These are phyloP conservation scores for Fusarium siculi DNA, from an alignment of 2,329 filamentous ascomycete species.

Conservation along the genomic window DNA sequence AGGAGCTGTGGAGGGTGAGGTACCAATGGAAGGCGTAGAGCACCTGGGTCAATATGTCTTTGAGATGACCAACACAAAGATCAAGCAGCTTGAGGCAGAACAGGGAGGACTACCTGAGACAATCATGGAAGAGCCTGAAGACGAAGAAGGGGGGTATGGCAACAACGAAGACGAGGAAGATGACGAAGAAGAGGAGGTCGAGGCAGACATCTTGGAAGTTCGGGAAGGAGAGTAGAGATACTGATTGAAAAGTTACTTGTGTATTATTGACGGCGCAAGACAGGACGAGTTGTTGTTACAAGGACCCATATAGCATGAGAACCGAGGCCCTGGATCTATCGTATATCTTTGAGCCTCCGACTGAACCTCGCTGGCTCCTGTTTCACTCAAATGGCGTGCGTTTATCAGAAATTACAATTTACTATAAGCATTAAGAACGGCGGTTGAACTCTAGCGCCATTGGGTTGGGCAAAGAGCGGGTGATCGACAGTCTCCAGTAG, in stretches of 20 bases:
- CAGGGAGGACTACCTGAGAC: slow-evolving; percentile 41
- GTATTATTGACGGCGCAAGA: slow-evolving; percentile 17
- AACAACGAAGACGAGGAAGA: slow-evolving; percentile 48
- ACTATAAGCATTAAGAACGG: slow-evolving; percentile 1
- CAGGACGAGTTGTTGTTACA: background rate
- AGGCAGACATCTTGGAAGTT: slow-evolving; percentile 51
- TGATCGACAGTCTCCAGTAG: slow-evolving; percentile 24
- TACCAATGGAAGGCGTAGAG: slow-evolving; percentile 89
- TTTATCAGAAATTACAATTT: background rate
- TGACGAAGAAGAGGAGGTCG: slow-evolving; percentile 44
- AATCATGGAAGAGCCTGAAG: slow-evolving; percentile 45
- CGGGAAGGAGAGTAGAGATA: slow-evolving; percentile 46
- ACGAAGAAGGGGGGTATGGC: slow-evolving; percentile 46
- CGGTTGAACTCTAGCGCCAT: slow-evolving; percentile 4
- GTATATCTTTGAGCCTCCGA: background rate
- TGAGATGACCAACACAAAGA: slow-evolving; percentile 83
- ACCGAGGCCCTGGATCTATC: background rate
- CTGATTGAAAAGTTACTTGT: slow-evolving; percentile 7
- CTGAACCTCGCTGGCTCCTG: background rate
- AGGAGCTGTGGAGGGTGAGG: slow-evolving; percentile 62
- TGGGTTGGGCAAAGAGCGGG: slow-evolving; percentile 1
- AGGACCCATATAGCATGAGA: background rate
- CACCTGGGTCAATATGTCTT: slow-evolving; percentile 96
- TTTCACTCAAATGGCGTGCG: background rate
- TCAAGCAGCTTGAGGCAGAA: slow-evolving; percentile 60